Evolutionary conservation across 2,329 filamentous ascomycete species (phyloP), one percentile per base, ranked within the genome.

Genomic region (Chrysoporthe puriensis): DNA sequence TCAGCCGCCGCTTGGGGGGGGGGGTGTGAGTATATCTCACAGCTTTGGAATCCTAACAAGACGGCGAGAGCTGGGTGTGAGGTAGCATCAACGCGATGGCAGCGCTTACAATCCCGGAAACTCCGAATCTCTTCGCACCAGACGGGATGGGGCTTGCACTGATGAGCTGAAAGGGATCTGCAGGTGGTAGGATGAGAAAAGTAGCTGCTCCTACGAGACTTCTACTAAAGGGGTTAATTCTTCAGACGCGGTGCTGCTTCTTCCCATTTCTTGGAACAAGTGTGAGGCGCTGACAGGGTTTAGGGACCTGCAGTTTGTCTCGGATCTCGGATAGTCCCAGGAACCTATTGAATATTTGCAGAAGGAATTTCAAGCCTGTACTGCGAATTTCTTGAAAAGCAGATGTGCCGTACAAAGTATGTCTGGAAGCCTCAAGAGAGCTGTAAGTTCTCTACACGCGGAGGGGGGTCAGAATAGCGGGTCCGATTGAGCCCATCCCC

Each of bases 381-480:
- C 26, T 26, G 26, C 26, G 26, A 26, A 26, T 26, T 26, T 26
- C 26, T 26, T 26, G 26, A 26, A 26, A 26, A 2, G 26, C 26
- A 26, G 26, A 26, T 26, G 26, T 2, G 26, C 26, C 26, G 26
- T 26, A 26, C 26, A 26, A 26, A 26, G 26, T 26, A 26, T 2
- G 26, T 26, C 26, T 26, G 26, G 13, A 44, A 44, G 14, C 7
- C 32, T 42, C 43, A 61, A 13, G 42, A 26, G 42, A 61, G 42
- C 57, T 26, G 57, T 34, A 9, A 57, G 43, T 59, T 56, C 32
- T 46, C 66, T 68, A 52, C 59, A 63, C 63, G 66, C 54, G 63
- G 65, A 42, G 21, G 48, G 57, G 54, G 48, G 58, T 44, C 50
- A 40, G 21, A 59, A 59, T 40, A 40, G 43, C 34, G 16, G 54